Evolutionary conservation across 2,329 filamentous ascomycete species (phyloP).

Genomic region (Fusarium poae): DNA sequence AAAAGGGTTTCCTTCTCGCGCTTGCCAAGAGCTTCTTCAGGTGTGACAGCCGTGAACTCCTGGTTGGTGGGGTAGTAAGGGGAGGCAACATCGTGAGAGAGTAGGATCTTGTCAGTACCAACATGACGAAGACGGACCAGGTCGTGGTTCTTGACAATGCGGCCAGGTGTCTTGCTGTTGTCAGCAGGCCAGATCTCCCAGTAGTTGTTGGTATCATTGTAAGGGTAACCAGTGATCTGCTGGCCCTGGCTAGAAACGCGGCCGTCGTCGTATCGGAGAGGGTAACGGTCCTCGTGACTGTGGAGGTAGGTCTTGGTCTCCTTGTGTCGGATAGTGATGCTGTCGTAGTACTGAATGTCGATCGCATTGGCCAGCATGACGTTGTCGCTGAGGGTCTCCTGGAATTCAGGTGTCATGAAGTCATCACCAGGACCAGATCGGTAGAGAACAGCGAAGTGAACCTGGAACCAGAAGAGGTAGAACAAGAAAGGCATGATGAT

Average conservation of each 20-base stretch:
- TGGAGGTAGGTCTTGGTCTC: conserved; percentile 97
- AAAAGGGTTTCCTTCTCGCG: conserved; percentile 93
- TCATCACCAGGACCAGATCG: conserved; percentile 95
- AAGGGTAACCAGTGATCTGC: conserved; percentile 97
- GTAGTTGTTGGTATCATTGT: conserved; percentile 98
- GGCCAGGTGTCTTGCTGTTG: conserved; percentile 69
- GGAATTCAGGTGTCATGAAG: conserved; percentile 98
- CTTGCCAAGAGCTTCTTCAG: conserved; percentile 77
- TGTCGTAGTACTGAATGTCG: conserved; percentile 90
- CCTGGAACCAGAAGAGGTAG: conserved; percentile 99
- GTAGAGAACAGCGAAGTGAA: conserved; percentile 91
- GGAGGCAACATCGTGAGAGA: conserved; percentile 97
- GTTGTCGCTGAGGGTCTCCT: conserved; percentile 96
- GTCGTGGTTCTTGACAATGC: conserved; percentile 84
- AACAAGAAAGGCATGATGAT: conserved; percentile 95
- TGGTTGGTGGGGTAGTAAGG: conserved; percentile 98
- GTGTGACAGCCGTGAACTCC: conserved; percentile 88
- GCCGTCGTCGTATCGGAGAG: conserved; percentile 95
- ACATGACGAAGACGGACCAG: conserved; percentile 88
- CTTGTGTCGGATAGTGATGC: conserved; percentile 91
- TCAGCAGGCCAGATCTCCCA: conserved; percentile 89
- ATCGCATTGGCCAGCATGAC: conserved; percentile 89
- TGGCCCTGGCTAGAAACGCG: conserved; percentile 97
- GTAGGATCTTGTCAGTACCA: conserved; percentile 84
- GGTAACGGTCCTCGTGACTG: conserved; percentile 90